phyloP scores from a whole-genome alignment of 129 eudicot species.

The Solidago caesia region DNA sequence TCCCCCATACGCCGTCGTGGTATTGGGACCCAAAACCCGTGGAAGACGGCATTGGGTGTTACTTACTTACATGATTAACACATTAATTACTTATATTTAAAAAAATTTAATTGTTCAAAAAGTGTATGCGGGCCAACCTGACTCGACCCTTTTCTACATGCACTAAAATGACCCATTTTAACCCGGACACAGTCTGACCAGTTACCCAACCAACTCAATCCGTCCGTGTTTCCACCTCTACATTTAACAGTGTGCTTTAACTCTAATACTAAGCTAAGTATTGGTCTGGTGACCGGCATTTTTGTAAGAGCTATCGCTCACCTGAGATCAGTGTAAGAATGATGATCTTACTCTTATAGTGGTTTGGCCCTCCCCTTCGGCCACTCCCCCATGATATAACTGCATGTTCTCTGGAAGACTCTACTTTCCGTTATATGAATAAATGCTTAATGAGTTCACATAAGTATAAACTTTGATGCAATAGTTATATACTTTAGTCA shows the following conservation, averaged over 20 bases:
- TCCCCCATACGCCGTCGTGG: too few species aligned
- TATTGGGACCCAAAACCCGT: too few species aligned
- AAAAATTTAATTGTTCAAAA: neutral
- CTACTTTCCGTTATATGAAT: too few species aligned
- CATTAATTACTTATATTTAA: too few species aligned
- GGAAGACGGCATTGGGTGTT: too few species aligned
- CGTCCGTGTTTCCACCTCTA: neutral
- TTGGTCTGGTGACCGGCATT: neutral
- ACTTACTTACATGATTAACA: neutral
- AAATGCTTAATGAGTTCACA: constrained; percentile 19
- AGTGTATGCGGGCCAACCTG: neutral
- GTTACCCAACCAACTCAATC: neutral
- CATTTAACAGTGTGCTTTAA: too few species aligned
- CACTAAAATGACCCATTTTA: neutral
- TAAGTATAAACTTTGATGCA: constrained; percentile 17
- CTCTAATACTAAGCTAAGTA: too few species aligned
- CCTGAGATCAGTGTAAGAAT: neutral
- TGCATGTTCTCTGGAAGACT: too few species aligned
- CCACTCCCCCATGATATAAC: too few species aligned
- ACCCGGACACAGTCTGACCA: neutral
- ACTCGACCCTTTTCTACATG: neutral
- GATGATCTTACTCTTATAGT: neutral
- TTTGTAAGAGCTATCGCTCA: neutral
- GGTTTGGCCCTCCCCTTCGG: neutral
- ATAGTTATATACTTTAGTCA: neutral